phyloP scores from a whole-genome alignment of 257 asterid genomes.

The Ilex asprella region DNA sequence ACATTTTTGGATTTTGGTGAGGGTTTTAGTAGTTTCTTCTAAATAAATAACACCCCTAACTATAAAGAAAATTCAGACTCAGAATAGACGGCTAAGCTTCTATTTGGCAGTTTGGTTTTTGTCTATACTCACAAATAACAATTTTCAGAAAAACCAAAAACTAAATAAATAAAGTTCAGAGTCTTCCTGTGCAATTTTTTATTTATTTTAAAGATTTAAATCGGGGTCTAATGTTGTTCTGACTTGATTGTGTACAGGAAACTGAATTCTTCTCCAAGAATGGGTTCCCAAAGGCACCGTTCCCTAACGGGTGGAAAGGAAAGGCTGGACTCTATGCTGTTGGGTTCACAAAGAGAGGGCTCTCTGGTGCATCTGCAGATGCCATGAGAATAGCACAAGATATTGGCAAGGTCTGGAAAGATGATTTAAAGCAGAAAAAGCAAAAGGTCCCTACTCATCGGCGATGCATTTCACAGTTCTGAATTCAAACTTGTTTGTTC shows the following conservation, averaged over 20 bases:
- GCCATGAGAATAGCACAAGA: conserved; percentile 51
- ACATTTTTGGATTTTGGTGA: neutral
- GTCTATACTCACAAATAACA: neutral
- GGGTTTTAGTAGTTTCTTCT: neutral
- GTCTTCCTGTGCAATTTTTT: neutral
- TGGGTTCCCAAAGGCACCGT: conserved; percentile 55
- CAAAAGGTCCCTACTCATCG: conserved; percentile 43
- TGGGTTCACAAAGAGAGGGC: conserved; percentile 69
- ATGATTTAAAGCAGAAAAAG: conserved; percentile 44
- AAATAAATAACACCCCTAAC: too few relatives aligned
- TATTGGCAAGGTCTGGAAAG: conserved; percentile 46
- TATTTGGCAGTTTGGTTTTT: neutral
- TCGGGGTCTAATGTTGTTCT: neutral
- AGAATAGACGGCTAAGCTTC: too few relatives aligned
- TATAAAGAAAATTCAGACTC: too few relatives aligned
- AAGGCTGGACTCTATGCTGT: conserved; percentile 51
- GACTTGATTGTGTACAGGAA: conserved; percentile 22
- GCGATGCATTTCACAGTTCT: conserved; percentile 52
- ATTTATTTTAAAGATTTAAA: too few relatives aligned
- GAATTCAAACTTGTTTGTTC: neutral
- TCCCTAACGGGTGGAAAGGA: conserved; percentile 69
- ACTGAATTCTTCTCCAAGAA: conserved; percentile 39
- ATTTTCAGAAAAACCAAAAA: neutral
- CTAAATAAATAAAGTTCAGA: neutral
- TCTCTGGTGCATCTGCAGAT: conserved; percentile 56